phyloP scores from a whole-genome alignment of 225 moss, liverwort and hornwort genomes.

The Ulota crispa region DNA sequence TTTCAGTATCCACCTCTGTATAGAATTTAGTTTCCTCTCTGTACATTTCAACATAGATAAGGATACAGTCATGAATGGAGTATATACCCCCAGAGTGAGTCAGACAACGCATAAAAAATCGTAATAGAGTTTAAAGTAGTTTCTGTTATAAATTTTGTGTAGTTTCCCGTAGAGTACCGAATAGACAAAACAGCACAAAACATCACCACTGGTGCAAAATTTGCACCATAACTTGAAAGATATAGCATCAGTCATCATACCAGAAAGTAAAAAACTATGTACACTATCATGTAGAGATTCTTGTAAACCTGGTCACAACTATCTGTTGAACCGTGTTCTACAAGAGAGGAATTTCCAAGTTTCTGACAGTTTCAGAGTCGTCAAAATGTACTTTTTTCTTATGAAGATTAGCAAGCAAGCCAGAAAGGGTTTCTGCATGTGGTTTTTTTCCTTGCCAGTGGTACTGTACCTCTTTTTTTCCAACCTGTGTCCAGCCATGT shows the following conservation, averaged over 20 bases:
- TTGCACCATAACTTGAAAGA: conserved; percentile 28
- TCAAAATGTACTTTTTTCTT: background rate
- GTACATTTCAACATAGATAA: conserved; percentile 15
- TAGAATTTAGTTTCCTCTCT: conserved; percentile 18
- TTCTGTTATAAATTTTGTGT: background rate
- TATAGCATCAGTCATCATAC: background rate
- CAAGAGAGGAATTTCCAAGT: background rate
- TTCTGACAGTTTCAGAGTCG: background rate
- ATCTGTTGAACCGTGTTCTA: conserved; percentile 7
- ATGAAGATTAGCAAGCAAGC: background rate
- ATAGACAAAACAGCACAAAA: background rate
- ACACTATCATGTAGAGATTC: conserved; percentile 24
- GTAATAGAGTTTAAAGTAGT: background rate
- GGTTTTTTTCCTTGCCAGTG: background rate
- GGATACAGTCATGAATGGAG: conserved; percentile 16
- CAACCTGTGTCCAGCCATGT: conserved; percentile 1
- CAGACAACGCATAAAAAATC: background rate
- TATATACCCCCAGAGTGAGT: conserved; percentile 32
- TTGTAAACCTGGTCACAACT: conserved; percentile 9
- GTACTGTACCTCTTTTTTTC: background rate
- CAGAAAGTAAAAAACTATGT: conserved; percentile 15
- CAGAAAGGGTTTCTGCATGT: background rate
- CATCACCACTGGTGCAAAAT: conserved; percentile 26
- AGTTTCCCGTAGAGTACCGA: conserved; percentile 17
- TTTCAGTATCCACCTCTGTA: conserved; percentile 27